Conservation (phyloP, 2,329 filamentous ascomycete species). For the Botrytis tulipae region DNA sequence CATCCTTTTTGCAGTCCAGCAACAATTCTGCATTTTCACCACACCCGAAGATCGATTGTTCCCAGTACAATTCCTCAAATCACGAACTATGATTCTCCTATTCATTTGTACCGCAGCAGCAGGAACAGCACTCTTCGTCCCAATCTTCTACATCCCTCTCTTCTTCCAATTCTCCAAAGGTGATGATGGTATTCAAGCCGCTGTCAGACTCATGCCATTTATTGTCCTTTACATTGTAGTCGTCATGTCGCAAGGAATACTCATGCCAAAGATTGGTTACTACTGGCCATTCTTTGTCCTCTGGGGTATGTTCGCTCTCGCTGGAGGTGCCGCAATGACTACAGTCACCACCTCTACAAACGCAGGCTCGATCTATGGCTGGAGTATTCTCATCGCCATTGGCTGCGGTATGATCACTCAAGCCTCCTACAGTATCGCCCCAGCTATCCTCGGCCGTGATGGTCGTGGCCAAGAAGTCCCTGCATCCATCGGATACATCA, state of each 20-base stretch:
- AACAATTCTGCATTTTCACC: conserved; percentile 31
- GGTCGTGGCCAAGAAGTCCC: conserved; percentile 28
- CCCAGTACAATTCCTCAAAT: conserved; percentile 37
- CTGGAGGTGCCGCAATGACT: conserved; percentile 35
- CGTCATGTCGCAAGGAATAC: conserved; percentile 41
- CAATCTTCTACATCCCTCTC: conserved; percentile 47
- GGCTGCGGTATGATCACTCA: conserved; percentile 40
- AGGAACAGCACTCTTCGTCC: conserved; percentile 42
- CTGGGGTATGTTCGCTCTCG: conserved; percentile 17
- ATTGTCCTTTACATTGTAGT: conserved; percentile 43
- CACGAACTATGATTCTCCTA: conserved; percentile 31
- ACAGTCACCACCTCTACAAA: conserved; percentile 33
- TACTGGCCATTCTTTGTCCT: conserved; percentile 21
- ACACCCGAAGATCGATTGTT: conserved; percentile 26
- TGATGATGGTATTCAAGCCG: conserved; percentile 38
- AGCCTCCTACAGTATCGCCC: conserved; percentile 22
- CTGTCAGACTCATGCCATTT: conserved; percentile 42
- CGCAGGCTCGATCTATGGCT: conserved; percentile 38
- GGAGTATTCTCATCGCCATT: conserved; percentile 41
- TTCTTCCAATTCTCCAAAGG: conserved; percentile 49
- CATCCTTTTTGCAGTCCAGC: conserved; percentile 20
- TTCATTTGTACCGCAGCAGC: conserved; percentile 36
- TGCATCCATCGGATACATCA: conserved; percentile 40
- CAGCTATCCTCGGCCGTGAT: conserved; percentile 35
- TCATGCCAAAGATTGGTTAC: conserved; percentile 42